Percentiles rank a stretch among this genome's conserved stretches.
Evolutionary conservation across 768 basidiomycete genomes (phyloP).

Genomic region (Tulasnella sp.): DNA sequence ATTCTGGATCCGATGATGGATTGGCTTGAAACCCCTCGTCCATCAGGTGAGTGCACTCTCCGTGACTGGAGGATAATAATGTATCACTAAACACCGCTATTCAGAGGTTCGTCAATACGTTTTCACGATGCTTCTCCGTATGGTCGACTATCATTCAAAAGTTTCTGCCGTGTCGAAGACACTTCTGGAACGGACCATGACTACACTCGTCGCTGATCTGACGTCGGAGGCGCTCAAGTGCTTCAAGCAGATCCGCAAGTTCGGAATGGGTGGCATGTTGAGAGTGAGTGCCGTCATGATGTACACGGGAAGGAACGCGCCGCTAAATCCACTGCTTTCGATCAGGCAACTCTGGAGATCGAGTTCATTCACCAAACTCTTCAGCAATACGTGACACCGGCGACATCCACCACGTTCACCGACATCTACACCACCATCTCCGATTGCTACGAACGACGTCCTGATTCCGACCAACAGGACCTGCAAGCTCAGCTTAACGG

Average conservation of each 20-base stretch:
- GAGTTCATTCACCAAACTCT: conserved; percentile 98
- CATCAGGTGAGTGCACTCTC: conserved; percentile 49
- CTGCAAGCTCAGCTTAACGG: conserved; percentile 79
- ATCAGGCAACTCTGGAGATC: conserved; percentile 91
- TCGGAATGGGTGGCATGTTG: conserved; percentile 98
- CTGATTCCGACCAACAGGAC: conserved; percentile 49
- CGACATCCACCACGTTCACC: conserved; percentile 73
- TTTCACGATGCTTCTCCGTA: conserved; percentile 74
- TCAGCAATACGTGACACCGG: conserved; percentile 70
- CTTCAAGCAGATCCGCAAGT: conserved; percentile 80
- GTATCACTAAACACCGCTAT: neutral
- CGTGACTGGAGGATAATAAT: neutral
- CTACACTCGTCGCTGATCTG: conserved; percentile 68
- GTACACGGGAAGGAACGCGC: neutral
- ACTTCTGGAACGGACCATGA: conserved; percentile 72
- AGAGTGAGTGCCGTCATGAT: conserved; percentile 43
- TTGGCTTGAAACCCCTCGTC: conserved; percentile 91
- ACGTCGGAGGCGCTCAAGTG: conserved; percentile 72
- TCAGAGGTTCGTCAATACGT: conserved; percentile 90
- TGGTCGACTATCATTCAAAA: conserved; percentile 89
- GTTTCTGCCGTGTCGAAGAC: conserved; percentile 68
- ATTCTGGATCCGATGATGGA: conserved; percentile 74
- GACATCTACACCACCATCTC: conserved; percentile 93
- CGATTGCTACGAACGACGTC: conserved; percentile 75
- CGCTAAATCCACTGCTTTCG: neutral